A percentile compares a stretch with the other conserved stretches of the same genome.
Conservation (phyloP, 352 stramenopile genomes). For the Globisporangium spinosum region DNA sequence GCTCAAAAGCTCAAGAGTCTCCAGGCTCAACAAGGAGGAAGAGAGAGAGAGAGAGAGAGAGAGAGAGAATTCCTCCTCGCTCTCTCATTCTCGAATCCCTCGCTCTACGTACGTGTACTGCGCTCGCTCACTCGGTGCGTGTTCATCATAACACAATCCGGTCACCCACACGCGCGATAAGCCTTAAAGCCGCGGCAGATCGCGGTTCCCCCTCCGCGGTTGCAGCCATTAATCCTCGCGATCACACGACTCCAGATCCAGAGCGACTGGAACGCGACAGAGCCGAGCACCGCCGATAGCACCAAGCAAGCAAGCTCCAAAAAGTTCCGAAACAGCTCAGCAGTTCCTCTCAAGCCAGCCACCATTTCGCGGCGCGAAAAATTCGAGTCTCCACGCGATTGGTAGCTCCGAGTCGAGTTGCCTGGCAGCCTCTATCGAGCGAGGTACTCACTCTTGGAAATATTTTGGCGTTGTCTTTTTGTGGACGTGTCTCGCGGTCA, state of each 20-base stretch:
- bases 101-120: neutral
- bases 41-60: neutral
- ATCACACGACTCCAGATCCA: neutral
- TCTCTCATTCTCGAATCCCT: neutral
- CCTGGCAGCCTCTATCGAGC: slow-evolving; percentile 10
- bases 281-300: neutral
- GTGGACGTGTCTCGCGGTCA: slow-evolving; percentile 5
- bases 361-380: slow-evolving; percentile 1
- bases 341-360: neutral
- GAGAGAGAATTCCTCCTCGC: neutral
- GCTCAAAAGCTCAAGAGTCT: too few relatives aligned
- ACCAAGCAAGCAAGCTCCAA: neutral
- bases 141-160: neutral
- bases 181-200: neutral
- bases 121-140: too few relatives aligned
- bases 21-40: neutral
- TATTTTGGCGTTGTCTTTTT: neutral
- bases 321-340: neutral
- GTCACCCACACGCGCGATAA: neutral
- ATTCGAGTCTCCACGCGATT: neutral
- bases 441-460: neutral
- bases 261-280: neutral
- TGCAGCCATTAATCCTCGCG: slow-evolving; percentile 1
- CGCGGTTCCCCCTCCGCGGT: neutral
- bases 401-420: neutral